Base-by-base conservation (phyloP, 441 rosid genomes). In the Corymbia calophylla region DNA sequence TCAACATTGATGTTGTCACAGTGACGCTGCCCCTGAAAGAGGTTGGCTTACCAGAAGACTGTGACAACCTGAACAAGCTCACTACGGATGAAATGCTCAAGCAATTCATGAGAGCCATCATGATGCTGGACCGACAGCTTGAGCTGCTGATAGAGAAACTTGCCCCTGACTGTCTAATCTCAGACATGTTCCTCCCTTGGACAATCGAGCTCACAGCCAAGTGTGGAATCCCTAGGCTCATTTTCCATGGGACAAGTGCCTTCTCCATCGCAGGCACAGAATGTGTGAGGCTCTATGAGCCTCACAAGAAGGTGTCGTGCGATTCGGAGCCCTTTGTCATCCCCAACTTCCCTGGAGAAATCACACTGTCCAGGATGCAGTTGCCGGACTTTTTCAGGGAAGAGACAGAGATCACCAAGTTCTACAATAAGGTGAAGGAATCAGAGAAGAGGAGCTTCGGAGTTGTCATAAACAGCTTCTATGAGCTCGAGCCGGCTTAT, bases 171-270 rank as follows among this genome's bases (percentile, higher is more conserved):
- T 89, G 91, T 87, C 88, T 89, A 23, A 53, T 89, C 21, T 73
- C 91, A 6, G 91, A 89, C 88, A 55, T 87, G 39, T 73, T 87
- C 53, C 39, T 89, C 58, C 88, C 88, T 8, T 89, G 91, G 91
- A 77, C 91, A 58, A 73, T 81, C 55, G 73, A 89, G 64, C 66
- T 87, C 3, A 88, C 91, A 0, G 86, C 21, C 88, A 89, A 89
- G 88, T 89, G 31, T 1, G 81, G 87, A 29, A 89, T 89, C 66
- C 88, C 91, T 77, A 53, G 91, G 77, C 55, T 87, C 17, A 39
- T 77, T 48, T 89, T 89, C 54, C 91, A 89, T 7, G 91, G 91
- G 81, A 73, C 77, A 8, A 53, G 91, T n/a, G 48, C 48, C 73
- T 89, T 89, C 73, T 53, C 91, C 39, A 4, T 48, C 47, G 80